Percentiles rank a stretch among this genome's conserved stretches.
Conservation (phyloP, 805 yeast genomes). For the Ogataea henricii region DNA sequence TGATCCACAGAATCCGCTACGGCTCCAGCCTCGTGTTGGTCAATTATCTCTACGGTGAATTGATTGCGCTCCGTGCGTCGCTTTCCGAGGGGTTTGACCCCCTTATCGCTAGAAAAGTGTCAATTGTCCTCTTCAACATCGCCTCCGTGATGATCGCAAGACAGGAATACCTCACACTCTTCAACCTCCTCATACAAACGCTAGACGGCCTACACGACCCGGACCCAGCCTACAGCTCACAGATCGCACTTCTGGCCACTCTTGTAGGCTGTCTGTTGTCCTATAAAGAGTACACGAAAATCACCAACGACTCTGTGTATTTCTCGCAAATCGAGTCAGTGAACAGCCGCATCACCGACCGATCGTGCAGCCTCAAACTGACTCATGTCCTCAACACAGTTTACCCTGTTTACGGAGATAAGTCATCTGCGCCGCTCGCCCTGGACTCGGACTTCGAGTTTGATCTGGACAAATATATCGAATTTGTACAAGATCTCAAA, state of each 20-base stretch:
- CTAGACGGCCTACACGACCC: conserved; percentile 7
- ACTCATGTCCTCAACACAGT: conserved; percentile 15
- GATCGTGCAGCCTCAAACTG: conserved; percentile 7
- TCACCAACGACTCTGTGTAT: conserved; percentile 12
- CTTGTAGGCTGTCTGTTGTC: conserved; percentile 22
- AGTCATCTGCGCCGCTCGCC: conserved; percentile 4
- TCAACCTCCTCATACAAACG: conserved; percentile 24
- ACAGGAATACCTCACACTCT: conserved; percentile 30
- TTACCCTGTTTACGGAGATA: conserved; percentile 19
- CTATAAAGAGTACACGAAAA: conserved; percentile 15
- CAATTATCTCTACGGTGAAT: conserved; percentile 46
- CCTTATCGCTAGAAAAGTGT: conserved; percentile 7
- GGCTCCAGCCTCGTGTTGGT: conserved; percentile 44
- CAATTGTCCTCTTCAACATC: conserved; percentile 24
- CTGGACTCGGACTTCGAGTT: conserved; percentile 2
- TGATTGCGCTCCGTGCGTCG: conserved; percentile 35
- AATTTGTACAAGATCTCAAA: conserved; percentile 26
- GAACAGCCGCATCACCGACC: conserved; percentile 5
- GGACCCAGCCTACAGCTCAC: conserved; percentile 10
- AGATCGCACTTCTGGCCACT: conserved; percentile 15
- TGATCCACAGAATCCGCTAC: conserved; percentile 44
- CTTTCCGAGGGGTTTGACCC: conserved; percentile 68
- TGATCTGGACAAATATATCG: conserved; percentile 26
- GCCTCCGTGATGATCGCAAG: conserved; percentile 28
- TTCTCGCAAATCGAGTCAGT: conserved; percentile 13